Evolutionary conservation across 148 eudicot genomes (phyloP), one percentile per base, ranked within the genome.

Genomic region (Cornus kousa): DNA sequence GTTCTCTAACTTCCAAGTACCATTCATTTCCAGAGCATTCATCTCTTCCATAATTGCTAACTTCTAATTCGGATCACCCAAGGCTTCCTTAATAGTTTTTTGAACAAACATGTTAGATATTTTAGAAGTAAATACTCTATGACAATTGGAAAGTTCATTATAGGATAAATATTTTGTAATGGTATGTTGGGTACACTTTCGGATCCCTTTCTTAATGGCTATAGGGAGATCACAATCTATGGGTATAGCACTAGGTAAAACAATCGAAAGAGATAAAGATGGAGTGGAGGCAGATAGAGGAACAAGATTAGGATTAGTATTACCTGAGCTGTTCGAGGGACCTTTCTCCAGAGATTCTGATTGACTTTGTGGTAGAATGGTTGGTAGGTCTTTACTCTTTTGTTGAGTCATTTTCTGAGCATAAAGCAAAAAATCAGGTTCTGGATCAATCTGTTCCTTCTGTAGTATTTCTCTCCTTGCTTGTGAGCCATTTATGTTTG

Each of bases 1-100:
- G 10, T 60, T 32, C 1, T 8, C 22, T 23, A 73, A 5, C 9
- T 24, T 23, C 66, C 64, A 73, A 22, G 76, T 73, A 5, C 40
- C 37, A 73, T 55, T 73, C 11, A 5, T 73, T 55, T 66, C 33
- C 37, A 73, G 66, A 19, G 76, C 76, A 73, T 73, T 73, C 67
- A 73, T 73, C 40, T 50, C 76, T 73, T 73, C 66, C 64, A 73
- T 23, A 12, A 55, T 39, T 22, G 37, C 76, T 24, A 50, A 31
- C 0, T 55, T 73, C 66, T 43, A 74, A 28, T 74, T 32, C 3
- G 12, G 77, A 33, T 55, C 24, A 60, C 28, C 77, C 22, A 74
- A 23, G 32, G 77, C 48, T 33, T 74, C 43, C 28, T 74, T 1
- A 53, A 74, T 59, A 74, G 17, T 74, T 19, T 24, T 55, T 0